phyloP scores from a whole-genome alignment of 2,329 filamentous ascomycete genomes.

The Pezicula neosporulosa region DNA sequence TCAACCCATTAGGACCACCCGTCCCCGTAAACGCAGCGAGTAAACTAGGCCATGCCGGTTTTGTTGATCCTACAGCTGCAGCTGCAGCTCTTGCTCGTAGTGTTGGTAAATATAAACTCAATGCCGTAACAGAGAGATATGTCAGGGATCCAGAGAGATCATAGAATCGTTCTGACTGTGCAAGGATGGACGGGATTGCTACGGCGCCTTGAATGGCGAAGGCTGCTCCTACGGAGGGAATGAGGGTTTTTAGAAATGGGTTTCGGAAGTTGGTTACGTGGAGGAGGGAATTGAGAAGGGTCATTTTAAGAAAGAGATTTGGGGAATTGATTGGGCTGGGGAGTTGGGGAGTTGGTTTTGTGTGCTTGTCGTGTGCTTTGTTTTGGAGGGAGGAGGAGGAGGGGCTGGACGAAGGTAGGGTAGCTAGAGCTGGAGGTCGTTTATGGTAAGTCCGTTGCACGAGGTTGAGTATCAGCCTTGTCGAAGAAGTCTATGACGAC shows the following conservation, averaged over 20 bases:
- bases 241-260: slow-evolving; percentile 58
- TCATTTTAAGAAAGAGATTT: slow-evolving; percentile 15
- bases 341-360: too few relatives aligned
- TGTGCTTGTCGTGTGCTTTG: too few relatives aligned
- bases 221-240: slow-evolving; percentile 59
- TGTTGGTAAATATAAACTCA: slow-evolving; percentile 59
- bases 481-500: too few relatives aligned
- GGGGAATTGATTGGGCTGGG: too few relatives aligned
- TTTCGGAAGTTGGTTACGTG: slow-evolving; percentile 57
- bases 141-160: slow-evolving; percentile 65
- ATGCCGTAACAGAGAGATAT: slow-evolving; percentile 59
- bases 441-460: too few relatives aligned
- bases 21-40: slow-evolving; percentile 39
- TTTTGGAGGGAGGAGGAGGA: too few relatives aligned
- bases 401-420: too few relatives aligned
- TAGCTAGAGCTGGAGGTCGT: too few relatives aligned
- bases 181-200: slow-evolving; percentile 57
- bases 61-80: slow-evolving; percentile 32
- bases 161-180: slow-evolving; percentile 63
- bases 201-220: slow-evolving; percentile 61
- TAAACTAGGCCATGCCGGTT: slow-evolving; percentile 43
- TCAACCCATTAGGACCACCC: slow-evolving; percentile 38
- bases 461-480: too few relatives aligned
- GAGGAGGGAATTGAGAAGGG: slow-evolving; percentile 45
- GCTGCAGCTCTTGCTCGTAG: slow-evolving; percentile 51